These are phyloP conservation scores for Fusarium hostae DNA, from an alignment of 2,329 filamentous ascomycete species.

Conservation along the genomic window DNA sequence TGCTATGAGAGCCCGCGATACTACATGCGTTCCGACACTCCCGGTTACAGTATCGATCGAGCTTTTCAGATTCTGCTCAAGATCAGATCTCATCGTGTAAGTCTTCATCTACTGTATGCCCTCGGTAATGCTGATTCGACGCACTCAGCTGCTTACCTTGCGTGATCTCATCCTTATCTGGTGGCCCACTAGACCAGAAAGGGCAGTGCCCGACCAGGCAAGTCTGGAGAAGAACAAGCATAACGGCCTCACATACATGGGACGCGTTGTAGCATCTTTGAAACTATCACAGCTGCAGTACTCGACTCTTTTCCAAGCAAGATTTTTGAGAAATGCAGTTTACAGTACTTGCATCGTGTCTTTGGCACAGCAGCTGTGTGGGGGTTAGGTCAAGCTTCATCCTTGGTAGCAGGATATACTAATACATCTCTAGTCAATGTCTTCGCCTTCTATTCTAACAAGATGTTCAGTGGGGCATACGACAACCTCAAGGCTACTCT, in stretches of 20 bases:
- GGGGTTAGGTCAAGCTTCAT: neutral
- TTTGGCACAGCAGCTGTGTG: neutral
- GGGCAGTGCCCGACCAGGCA: accelerated
- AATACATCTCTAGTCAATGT: neutral
- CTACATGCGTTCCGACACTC: neutral
- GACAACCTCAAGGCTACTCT: neutral
- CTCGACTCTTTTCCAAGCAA: neutral
- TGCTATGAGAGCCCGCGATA: neutral
- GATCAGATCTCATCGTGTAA: neutral
- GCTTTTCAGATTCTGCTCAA: neutral
- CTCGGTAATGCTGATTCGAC: too few species aligned
- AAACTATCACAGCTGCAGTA: neutral
- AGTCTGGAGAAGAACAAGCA: neutral
- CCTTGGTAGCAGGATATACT: neutral
- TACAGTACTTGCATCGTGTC: neutral
- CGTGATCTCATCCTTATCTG: neutral
- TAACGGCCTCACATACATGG: neutral
- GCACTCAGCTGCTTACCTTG: neutral
- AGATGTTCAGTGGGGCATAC: neutral
- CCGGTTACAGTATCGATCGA: neutral
- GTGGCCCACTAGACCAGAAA: neutral
- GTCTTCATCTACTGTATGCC: neutral
- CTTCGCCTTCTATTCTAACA: neutral
- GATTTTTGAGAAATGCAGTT: neutral
- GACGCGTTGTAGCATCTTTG: neutral